Evolutionary conservation across 2,329 filamentous ascomycete genomes (phyloP).

Genomic region (Beauveria varroae): DNA sequence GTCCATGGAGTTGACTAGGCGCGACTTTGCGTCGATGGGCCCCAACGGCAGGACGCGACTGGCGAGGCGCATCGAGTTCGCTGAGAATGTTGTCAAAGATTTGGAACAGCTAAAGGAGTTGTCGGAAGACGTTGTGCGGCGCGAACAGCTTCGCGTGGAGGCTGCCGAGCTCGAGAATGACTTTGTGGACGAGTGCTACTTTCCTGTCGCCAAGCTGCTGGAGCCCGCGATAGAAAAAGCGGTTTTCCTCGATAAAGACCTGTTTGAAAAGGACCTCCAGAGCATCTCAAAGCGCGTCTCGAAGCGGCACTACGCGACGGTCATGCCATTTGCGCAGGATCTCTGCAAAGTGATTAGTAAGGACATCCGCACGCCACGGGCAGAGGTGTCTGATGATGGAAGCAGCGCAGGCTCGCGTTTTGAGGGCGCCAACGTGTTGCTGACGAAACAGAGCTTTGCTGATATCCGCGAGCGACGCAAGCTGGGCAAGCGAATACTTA

Average conservation of each 20-base stretch:
- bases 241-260: conserved; percentile 59
- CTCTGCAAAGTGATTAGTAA: conserved; percentile 45
- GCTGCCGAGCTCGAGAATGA: conserved; percentile 68
- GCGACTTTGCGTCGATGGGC: conserved; percentile 95
- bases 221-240: conserved; percentile 74
- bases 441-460: conserved; percentile 42
- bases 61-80: conserved; percentile 80
- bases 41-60: conserved; percentile 71
- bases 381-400: conserved; percentile 19
- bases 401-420: conserved; percentile 13
- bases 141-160: conserved; percentile 71
- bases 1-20: conserved; percentile 91
- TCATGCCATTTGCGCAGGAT: conserved; percentile 49
- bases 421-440: conserved; percentile 39
- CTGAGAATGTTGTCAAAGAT: conserved; percentile 65
- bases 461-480: conserved; percentile 77
- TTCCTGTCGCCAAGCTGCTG: conserved; percentile 73
- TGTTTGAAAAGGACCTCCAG: conserved; percentile 47
- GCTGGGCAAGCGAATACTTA: conserved; percentile 84
- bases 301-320: conserved; percentile 49
- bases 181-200: conserved; percentile 85
- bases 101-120: conserved; percentile 68
- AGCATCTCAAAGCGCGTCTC: conserved; percentile 46
- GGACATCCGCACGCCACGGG: conserved; percentile 41
- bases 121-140: conserved; percentile 61